Base-by-base conservation (phyloP, 2,329 filamentous ascomycete species). In the Stachybotrys echinatus region DNA sequence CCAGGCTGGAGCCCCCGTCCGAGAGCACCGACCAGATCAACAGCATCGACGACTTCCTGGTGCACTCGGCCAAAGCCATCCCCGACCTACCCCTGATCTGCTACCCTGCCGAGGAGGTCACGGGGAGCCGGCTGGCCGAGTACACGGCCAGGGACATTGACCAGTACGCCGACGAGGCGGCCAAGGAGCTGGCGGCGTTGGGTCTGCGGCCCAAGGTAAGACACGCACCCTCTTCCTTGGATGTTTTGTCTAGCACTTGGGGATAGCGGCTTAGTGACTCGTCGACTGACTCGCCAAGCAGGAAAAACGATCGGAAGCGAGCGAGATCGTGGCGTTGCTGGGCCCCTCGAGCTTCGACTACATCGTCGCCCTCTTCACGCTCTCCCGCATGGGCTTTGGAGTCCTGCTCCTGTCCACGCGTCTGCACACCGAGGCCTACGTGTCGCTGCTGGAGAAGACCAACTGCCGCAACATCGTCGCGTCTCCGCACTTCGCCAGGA, bases 331-430 rank as follows among this genome's bases (percentile, higher is more conserved):
- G 0, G 60, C 42, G 12, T 18, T 83, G 12, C 63, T 83, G 5
- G 77, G 74, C 1, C 68, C 71, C 0, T 81, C 78, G 1, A 74
- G 75, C 52, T 66, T 83, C 10, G 74, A 79, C 47, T 79, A 79
- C 50, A 67, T 81, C 39, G 64, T 82, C 37, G 73, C 76, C 4
- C 65, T 79, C 38, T 67, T 82, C 42, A 79, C 76, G 0, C 58
- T 84, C 34, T 73, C 72, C 18, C 72, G 77, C 50, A 62, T 83
- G 34, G 80, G 80, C 7, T 77, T 77, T 62, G 73, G 77, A 0
- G 70, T 55, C 7, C 27, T 58, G 6, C 54, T 58, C 27, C 39
- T 59, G 6, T 59, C 55, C 10, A 59, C 52, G 12, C 45, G 57
- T 8, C 21, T 59, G 5, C 54, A 52, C 4, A 50, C 52, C 20